Evolutionary conservation across 2,329 filamentous ascomycete species (phyloP).

Genomic region (Cucurbitaria berberidis): DNA sequence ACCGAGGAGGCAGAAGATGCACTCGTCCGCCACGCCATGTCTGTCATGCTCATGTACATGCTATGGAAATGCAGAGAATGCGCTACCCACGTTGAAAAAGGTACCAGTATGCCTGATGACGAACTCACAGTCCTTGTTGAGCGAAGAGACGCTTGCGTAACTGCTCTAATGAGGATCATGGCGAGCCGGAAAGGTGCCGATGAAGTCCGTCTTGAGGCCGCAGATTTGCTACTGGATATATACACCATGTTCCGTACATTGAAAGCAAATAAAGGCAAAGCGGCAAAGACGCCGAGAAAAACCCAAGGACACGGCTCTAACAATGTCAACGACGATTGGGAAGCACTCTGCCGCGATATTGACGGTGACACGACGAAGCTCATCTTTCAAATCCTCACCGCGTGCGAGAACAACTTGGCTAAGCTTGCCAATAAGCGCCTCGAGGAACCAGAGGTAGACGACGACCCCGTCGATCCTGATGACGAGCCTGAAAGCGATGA

Average conservation of each 20-base stretch:
- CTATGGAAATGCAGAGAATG: constrained; percentile 82
- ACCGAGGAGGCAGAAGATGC: constrained; percentile 80
- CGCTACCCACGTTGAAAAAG: constrained; percentile 45
- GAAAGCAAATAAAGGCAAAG: constrained; percentile 54
- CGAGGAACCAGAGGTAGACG: constrained; percentile 65
- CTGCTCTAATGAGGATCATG: constrained; percentile 58
- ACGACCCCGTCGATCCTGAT: constrained; percentile 72
- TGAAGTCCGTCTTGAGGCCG: constrained; percentile 75
- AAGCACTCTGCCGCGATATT: constrained; percentile 73
- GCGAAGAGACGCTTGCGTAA: constrained; percentile 60
- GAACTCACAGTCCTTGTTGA: constrained; percentile 64
- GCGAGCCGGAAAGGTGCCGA: constrained; percentile 68
- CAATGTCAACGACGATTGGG: constrained; percentile 55
- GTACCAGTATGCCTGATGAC: constrained; percentile 58
- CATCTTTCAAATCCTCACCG: constrained; percentile 77
- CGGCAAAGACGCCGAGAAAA: constrained; percentile 41
- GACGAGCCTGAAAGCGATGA: constrained; percentile 67
- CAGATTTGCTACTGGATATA: constrained; percentile 79
- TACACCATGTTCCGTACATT: constrained; percentile 80
- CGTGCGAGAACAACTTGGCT: constrained; percentile 71
- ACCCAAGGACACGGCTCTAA: constrained; percentile 25
- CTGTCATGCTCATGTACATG: constrained; percentile 83
- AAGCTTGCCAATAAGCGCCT: constrained; percentile 44
- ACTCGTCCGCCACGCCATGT: constrained; percentile 76
- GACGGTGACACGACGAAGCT: constrained; percentile 66